Conservation (phyloP, 805 yeast species). For the Candida piceae region DNA sequence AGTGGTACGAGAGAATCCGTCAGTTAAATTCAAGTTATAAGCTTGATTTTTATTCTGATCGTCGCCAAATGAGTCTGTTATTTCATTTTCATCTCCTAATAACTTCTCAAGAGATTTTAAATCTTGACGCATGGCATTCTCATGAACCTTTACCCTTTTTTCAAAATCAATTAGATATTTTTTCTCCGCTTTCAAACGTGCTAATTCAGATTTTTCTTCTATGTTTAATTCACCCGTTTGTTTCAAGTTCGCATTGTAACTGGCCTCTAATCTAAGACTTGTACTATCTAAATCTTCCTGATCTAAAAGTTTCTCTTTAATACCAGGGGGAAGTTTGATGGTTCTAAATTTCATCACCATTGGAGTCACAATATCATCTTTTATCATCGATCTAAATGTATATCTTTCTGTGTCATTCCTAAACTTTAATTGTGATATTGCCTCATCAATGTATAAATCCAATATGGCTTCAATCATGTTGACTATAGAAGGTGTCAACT, state of each 20-base stretch:
- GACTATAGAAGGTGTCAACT: slow-evolving; percentile 12
- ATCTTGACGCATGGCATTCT: slow-evolving; percentile 10
- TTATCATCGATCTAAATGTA: slow-evolving; percentile 17
- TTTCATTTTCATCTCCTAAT: too few relatives aligned
- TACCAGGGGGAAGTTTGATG: slow-evolving; percentile 22
- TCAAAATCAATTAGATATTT: slow-evolving; percentile 18
- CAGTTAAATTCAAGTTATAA: slow-evolving; percentile 4
- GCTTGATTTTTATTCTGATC: neutral
- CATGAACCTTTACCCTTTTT: slow-evolving; percentile 10
- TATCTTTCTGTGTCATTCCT: slow-evolving; percentile 12
- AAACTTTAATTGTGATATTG: slow-evolving; percentile 11
- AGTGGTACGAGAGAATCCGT: neutral
- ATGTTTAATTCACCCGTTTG: slow-evolving; percentile 22
- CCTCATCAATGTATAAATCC: slow-evolving; percentile 18
- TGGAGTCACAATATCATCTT: slow-evolving; percentile 17
- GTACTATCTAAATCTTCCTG: slow-evolving; percentile 21
- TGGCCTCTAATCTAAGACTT: slow-evolving; percentile 16
- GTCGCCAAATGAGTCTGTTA: neutral
- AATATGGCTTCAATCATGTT: slow-evolving; percentile 12
- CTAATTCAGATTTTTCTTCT: slow-evolving; percentile 20
- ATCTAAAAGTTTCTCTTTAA: slow-evolving; percentile 21
- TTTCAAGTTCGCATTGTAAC: slow-evolving; percentile 23
- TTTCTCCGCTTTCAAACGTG: slow-evolving; percentile 14
- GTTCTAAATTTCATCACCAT: slow-evolving; percentile 17
- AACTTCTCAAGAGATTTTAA: slow-evolving; percentile 8